Base-by-base conservation (phyloP, 2,329 filamentous ascomycete genomes). In the Trichoderma aggressivum region DNA sequence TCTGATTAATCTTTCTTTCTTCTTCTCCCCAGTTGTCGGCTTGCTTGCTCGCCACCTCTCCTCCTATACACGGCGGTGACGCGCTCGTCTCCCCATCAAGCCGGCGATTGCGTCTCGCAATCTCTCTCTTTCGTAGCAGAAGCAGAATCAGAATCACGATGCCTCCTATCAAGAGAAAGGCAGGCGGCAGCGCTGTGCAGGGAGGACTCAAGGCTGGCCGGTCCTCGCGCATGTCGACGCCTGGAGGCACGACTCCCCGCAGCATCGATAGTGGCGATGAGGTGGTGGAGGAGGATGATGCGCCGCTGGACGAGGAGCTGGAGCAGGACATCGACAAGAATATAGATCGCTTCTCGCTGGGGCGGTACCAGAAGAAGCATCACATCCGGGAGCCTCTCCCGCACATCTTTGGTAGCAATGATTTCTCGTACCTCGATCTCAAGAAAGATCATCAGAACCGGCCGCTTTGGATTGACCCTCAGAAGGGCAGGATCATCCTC, bases 391-490 rank as follows among this genome's bases (percentile, higher is more conserved):
- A 85, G 74, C 80, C 85, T 75, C 78, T 86, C 71, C 80, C 83
- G 73, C 78, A 84, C 78, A 81, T 86, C 77, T 82, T 86, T 80
- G 77, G 82, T 76, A 77, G 84, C 77, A 77, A 83, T 80, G 94
- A 99, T 81, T 96, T 96, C 80, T 94, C 93, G 62, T 92, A 91
- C 74, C 86, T 97, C 47, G 85, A 89, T 47, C 85, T 98, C 74
- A 98, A 98, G 82, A 89, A 91, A 4, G 95, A 98, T 80, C 94
- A 97, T 83, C 89, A 91, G 74, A 94, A 94, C 78, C 91, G 96
- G 18, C 96, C 96, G 18, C 86, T 98, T 72, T 98, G 94, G 93
- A 96, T 99, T 75, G 94, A 98, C 79, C 93, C 94, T 3, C 85
- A 91, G 60, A 93, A 92, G 78, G 94, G 93, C 43, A 90, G 91